Base-by-base conservation (phyloP, 2,329 filamentous ascomycete species). In the Peltaster fructicola region DNA sequence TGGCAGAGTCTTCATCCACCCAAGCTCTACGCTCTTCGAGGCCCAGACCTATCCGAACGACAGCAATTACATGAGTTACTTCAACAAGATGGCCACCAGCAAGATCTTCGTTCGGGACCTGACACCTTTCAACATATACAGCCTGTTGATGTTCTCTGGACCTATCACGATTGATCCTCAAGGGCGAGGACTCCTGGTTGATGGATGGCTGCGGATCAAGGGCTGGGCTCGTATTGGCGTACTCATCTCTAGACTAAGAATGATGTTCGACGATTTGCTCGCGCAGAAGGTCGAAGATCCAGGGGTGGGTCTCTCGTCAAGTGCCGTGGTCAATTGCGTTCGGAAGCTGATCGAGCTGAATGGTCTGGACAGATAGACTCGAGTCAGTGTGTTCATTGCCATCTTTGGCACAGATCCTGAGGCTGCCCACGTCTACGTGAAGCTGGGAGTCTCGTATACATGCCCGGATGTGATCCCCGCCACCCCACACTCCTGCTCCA, bases 181-280 rank as follows among this genome's bases (percentile, higher is more conserved):
- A 20, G 85, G 85, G 5, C 63, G 84, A 12, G 88, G 88, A 0
- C 56, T 98, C 10, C 58, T 93, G 3, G 79, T 98, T 3, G 88
- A 95, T 52, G 82, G 80, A 25, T 95, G 85, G 88, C 58, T 95
- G 16, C 51, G 67, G 17, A 56, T 98, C 15, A 65, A 81, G 13
- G 88, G 88, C 1, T 98, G 88, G 88, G 85, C 88, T 1, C 68
- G 88, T 22, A 88, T 98, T 34, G 88, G 85, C 15, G 85, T 95
- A 8, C 51, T 98, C 37, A 75, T 92, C 3, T 78, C 75, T 22
- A 63, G 85, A 33, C 52, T 98, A 37, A 65, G 88, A 34, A 71
- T 72, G 29, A 78, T 95, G 72, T 62, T 98, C 26, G 88, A 98
- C 54, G 69, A 74, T 36, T 61, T 90, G 32, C 66, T 98, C 41